Evolutionary conservation across 2,329 filamentous ascomycete genomes (phyloP).

Genomic region (Cephalotrichum gorgonifer): DNA sequence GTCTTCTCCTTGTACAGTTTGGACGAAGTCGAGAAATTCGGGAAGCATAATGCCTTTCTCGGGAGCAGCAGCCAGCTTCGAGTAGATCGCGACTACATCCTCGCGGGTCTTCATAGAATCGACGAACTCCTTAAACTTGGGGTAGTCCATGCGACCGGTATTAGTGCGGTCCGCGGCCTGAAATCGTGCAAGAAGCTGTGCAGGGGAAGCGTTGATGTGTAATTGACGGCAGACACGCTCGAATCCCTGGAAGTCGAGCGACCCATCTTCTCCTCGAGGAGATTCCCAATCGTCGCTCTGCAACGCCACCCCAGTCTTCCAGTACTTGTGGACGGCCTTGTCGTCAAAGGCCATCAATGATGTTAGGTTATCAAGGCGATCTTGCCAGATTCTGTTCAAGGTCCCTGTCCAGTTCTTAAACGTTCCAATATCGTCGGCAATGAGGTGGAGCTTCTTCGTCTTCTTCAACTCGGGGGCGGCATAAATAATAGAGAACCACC

Average conservation of each 20-base stretch:
- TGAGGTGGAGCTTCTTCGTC: conserved; percentile 78
- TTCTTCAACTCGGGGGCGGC: conserved; percentile 68
- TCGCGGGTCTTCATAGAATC: conserved; percentile 71
- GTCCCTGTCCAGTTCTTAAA: conserved; percentile 76
- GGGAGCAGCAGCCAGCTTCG: conserved; percentile 44
- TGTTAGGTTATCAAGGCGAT: conserved; percentile 82
- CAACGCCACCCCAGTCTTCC: conserved; percentile 73
- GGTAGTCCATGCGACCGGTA: conserved; percentile 61
- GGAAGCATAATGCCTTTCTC: conserved; percentile 56
- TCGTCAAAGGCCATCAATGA: conserved; percentile 80
- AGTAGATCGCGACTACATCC: conserved; percentile 69
- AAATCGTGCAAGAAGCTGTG: conserved; percentile 65
- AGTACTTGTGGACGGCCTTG: conserved; percentile 72
- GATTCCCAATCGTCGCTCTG: conserved; percentile 43
- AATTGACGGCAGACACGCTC: conserved; percentile 78
- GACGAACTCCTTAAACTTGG: conserved; percentile 77
- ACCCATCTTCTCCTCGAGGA: conserved; percentile 29
- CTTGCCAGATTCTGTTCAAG: conserved; percentile 72
- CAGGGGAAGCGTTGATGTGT: conserved; percentile 80
- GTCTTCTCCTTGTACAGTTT: conserved; percentile 64
- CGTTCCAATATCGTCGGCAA: conserved; percentile 63
- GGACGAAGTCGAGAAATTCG: conserved; percentile 70
- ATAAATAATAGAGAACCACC: conserved; percentile 89
- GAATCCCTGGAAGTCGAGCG: conserved; percentile 67
- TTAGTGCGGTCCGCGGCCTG: conserved; percentile 55